These are phyloP conservation scores for Erythrophleum fordii DNA, from an alignment of 306 rosid genomes.

Conservation along the genomic window DNA sequence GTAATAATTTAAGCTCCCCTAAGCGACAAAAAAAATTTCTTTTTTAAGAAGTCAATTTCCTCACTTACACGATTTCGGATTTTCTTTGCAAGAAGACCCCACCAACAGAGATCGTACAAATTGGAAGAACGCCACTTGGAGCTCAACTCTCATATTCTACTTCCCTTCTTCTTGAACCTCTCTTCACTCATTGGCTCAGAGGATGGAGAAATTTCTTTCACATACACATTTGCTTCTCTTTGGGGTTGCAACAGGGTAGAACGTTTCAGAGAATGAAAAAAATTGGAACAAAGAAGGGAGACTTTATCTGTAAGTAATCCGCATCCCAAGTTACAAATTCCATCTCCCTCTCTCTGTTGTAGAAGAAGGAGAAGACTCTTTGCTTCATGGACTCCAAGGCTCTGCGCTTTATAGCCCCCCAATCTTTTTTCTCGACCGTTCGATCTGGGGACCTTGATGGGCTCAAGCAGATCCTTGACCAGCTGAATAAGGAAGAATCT, in stretches of 20 bases:
- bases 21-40: background rate
- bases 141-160: background rate
- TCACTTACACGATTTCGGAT: background rate
- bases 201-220: background rate
- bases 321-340: background rate
- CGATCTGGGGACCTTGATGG: conserved; percentile 79
- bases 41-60: background rate
- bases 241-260: conserved; percentile 3
- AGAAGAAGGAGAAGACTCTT: background rate
- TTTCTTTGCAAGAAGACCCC: background rate
- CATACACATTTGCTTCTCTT: conserved; percentile 5
- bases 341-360: background rate
- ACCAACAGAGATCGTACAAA: background rate
- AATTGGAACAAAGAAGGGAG: background rate
- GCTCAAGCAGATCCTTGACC: conserved; percentile 52
- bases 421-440: conserved; percentile 73
- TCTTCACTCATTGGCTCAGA: conserved; percentile 18
- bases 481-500: conserved; percentile 56
- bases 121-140: background rate
- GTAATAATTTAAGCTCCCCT: background rate
- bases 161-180: background rate
- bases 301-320: conserved; percentile 26
- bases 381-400: conserved; percentile 69
- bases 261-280: background rate
- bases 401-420: conserved; percentile 72